These are phyloP conservation scores for Telopea speciosissima DNA, from an alignment of 177 flowering plant genomes.

Conservation along the genomic window DNA sequence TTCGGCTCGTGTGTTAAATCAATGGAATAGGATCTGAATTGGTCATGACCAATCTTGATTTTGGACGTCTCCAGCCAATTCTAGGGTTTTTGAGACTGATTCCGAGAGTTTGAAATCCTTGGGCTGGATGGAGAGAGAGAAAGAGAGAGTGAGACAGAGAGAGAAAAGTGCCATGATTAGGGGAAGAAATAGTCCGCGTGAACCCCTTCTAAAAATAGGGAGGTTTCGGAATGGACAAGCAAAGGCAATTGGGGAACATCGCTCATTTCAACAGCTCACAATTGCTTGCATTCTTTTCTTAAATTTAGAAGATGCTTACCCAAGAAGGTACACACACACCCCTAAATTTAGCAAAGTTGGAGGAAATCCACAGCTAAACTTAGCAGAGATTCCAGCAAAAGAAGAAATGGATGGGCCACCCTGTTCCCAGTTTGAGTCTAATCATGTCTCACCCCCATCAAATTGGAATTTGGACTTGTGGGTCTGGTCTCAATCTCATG, in stretches of 20 bases:
- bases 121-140: no score
- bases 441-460: not conserved
- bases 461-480: not conserved
- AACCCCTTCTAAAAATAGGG: conserved; percentile 3
- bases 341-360: conserved; percentile 8
- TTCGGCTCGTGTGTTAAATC: no score
- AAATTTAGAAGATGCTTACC: no score
- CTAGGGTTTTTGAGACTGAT: no score
- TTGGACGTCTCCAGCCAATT: no score
- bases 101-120: no score
- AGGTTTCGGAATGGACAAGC: conserved; percentile 5
- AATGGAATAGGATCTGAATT: no score
- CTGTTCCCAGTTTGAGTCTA: not conserved
- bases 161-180: conserved; percentile 12
- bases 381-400: conserved; percentile 12
- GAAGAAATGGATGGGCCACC: conserved; percentile 7
- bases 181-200: conserved; percentile 10
- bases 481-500: not conserved
- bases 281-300: not conserved
- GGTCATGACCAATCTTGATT: no score
- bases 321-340: not conserved
- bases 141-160: not conserved
- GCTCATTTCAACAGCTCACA: not conserved
- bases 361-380: not conserved
- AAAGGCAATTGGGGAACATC: conserved; percentile 1